Evolutionary conservation across 2,329 filamentous ascomycete genomes (phyloP), one percentile per base, ranked within the genome.

Genomic region (Monosporascus sp.): DNA sequence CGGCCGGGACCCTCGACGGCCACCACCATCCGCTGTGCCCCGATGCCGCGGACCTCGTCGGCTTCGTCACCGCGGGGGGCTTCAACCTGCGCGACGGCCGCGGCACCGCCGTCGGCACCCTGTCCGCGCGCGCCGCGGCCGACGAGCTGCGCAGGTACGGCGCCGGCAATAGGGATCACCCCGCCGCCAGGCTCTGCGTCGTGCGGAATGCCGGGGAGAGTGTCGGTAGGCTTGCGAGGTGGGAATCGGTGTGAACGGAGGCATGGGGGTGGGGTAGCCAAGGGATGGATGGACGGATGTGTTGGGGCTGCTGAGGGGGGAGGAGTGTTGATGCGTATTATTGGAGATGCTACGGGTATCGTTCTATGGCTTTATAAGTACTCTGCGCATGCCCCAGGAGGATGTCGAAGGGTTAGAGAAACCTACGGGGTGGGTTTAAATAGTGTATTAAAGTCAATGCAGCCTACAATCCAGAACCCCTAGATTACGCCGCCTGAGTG

Each of bases 41-140:
- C 0, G 76, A 78, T 9, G 84, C 84, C 56, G 76, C 81, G 22
- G 89, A 97, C 66, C 76, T 97, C 14, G 82, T 97, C 49, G 94
- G 94, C 0, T 99, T 96, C 67, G 85, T 97, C 24, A 97, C 91
- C 2, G 88, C 87, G 1, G 94, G 93, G 0, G 87, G 89, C 49
- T 96, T 87, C 67, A 91, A 87, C 63, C 79, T 97, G 2, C 81
- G 83, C 2, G 83, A 88, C 58, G 94, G 93, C 0, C 81, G 79
- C 59, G 89, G 87, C 1, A 84, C 84, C 17, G 93, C 85, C 0
- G 77, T 97, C 54, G 94, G 88, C 0, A 86, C 81, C 48, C 65
- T 97, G 25, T 74, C 83, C 15, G 73, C 86, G 1, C 74, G 75
- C 5, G 86, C 78, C 67, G 77, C 88, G 1, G 54, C 80, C 3